Evolutionary conservation across 495 filamentous ascomycete genomes (phyloP), one percentile per base, ranked within the genome.

Genomic region (Aspergillus bertholletiae): DNA sequence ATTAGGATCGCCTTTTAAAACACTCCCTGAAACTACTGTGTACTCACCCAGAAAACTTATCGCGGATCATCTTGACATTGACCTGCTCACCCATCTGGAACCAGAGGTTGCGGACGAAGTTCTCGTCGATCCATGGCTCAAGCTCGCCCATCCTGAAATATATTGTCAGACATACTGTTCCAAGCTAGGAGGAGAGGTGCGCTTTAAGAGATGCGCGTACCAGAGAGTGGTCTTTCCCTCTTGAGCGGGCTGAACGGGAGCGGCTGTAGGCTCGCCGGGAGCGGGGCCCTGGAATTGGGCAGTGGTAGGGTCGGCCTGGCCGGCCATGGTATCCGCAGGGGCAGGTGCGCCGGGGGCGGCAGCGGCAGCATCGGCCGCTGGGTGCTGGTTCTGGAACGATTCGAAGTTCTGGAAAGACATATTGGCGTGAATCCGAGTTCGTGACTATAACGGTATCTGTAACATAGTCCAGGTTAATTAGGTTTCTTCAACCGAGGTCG

Each of bases 41-140:
- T 65, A 69, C 89, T 70, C 87, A 97, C 93, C 94, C 94, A 72
- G 94, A 97, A 70, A 96, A 96, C 73, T 96, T 96, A 77, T 99
- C 94, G 55, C 94, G 92, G 64, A 99, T 99, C 84, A 99, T 96
- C 83, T 99, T 99, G 53, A 99, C 94, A 64, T 97, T 97, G 63
- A 99, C 94, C 57, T 82, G 81, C 76, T 97, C 93, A 52, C 85
- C 90, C 78, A 96, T 85, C 63, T 87, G 86, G 70, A 85, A 88
- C 86, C 90, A 97, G 20, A 97, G 81, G 58, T 86, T 92, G 68
- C 95, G 92, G 61, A 99, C 89, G 74, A 97, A 99, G 69, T 89
- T 95, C 74, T 99, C 94, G 69, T 99, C 94, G 71, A 99, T 97
- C 94, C 94, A 99, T 3, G 90, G 90, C 71, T 97, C 94, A 63